Evolutionary conservation across 139 green algal genomes (phyloP), one percentile per base, ranked within the genome.

Genomic region (Volvox reticuliferus): DNA sequence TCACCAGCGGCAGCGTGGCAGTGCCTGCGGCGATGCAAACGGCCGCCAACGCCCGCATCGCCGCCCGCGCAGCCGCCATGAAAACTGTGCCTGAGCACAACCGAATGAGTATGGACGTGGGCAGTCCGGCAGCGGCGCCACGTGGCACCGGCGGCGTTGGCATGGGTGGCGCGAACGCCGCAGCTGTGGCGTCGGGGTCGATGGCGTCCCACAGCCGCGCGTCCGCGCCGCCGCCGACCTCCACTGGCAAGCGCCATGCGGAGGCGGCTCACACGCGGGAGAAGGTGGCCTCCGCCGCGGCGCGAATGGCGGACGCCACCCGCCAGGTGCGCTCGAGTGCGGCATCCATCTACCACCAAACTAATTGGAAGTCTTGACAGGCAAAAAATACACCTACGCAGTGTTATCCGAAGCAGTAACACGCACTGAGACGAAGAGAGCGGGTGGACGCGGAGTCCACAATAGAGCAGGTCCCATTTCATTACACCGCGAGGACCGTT

Each of bases 281-380:
- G 83, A 19, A 19, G 83, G 24, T 50, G 35, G 83, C 67, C 24
- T 21, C 83, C 16, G 83, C 83, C 35, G 76, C 55, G 61, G 84
- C 90, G 3, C 22, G 33, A 22, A 88, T 93, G 88, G 84, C 84
- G 32, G 90, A 93, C 76, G 90, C 90, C 1, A 93, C 90, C 1
- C 76, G 32, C 17, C 93, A 94, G 82, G 94, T 96, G 44, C 44
- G 44, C 44, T 55, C 44, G 9, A 55, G 44, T n/a, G 44, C 9
- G 9, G 44, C 44, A 55, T 55, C 44, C 44, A n/a, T n/a, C n/a
- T n/a, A n/a, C n/a, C n/a, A n/a, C n/a, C n/a, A n/a, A n/a, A n/a
- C n/a, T n/a, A n/a, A n/a, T n/a, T n/a, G n/a, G n/a, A n/a, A n/a
- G n/a, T n/a, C n/a, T n/a, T n/a, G n/a, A n/a, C n/a, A n/a, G n/a